A percentile compares a stretch with the other conserved stretches of the same genome.
phyloP scores from a whole-genome alignment of 2,329 filamentous ascomycete species.

The Pseudogymnoascus sp. region DNA sequence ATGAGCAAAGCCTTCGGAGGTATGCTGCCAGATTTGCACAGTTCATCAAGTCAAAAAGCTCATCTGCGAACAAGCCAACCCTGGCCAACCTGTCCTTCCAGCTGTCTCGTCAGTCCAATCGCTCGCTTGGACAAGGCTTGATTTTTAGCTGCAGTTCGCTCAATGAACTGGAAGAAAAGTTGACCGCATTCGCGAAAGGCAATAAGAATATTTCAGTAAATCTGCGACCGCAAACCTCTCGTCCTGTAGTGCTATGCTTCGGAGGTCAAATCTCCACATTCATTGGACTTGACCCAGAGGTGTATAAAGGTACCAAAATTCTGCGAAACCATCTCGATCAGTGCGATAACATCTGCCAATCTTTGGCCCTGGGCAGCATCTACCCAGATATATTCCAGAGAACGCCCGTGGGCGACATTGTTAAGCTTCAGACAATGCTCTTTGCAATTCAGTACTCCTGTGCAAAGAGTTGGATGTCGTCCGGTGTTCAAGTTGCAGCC shows the following conservation, averaged over 20 bases:
- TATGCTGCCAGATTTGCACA: conserved; percentile 14
- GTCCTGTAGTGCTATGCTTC: conserved; percentile 33
- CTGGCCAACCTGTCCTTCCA: too few species aligned
- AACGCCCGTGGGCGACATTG: conserved; percentile 10
- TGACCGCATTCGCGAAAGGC: conserved; percentile 14
- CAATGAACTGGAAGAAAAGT: conserved; percentile 20
- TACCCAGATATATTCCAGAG: conserved; percentile 17
- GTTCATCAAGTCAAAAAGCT: too few species aligned
- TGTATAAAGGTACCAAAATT: background rate
- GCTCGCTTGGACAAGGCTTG: conserved; percentile 17
- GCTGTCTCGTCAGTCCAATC: conserved; percentile 20
- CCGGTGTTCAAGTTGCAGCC: conserved; percentile 11
- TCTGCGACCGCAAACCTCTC: conserved; percentile 7
- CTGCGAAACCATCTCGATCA: conserved; percentile 16
- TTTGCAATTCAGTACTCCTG: conserved; percentile 19
- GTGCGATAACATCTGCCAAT: conserved; percentile 14
- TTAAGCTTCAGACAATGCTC: conserved; percentile 13
- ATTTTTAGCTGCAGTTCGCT: conserved; percentile 26
- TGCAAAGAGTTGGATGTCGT: conserved; percentile 18
- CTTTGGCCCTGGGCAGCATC: conserved; percentile 12
- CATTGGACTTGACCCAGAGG: conserved; percentile 11
- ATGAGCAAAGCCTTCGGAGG: conserved; percentile 18
- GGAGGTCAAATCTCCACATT: conserved; percentile 20
- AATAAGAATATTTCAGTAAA: conserved; percentile 11
- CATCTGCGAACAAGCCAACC: too few species aligned